Conservation (phyloP, 1,284 basidiomycete species). For the Trametes polyzona region DNA sequence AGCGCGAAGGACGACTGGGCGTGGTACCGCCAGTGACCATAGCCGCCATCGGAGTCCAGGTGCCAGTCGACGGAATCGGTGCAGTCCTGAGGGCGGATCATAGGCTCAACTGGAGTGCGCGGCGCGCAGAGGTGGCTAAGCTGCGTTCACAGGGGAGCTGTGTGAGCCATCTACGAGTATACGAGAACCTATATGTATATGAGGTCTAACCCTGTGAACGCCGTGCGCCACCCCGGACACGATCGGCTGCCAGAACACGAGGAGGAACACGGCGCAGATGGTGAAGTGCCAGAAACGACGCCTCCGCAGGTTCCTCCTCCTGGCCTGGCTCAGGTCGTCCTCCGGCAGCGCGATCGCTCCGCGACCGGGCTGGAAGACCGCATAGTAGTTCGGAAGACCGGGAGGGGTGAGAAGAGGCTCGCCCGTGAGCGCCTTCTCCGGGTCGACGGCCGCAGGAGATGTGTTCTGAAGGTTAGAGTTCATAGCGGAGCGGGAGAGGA, state of each 20-base stretch:
- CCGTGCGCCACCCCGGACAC: not conserved
- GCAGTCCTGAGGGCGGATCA: conserved; percentile 3
- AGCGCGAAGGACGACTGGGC: conserved; percentile 26
- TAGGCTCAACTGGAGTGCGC: not conserved
- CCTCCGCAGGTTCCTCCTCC: conserved; percentile 15
- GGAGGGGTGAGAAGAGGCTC: not conserved
- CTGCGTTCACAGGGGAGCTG: not conserved
- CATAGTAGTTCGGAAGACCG: conserved; percentile 3
- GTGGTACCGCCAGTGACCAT: conserved; percentile 5
- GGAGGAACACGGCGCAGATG: conserved; percentile 10
- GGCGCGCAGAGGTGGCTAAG: not conserved
- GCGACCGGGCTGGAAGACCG: conserved; percentile 4
- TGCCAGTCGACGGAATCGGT: conserved; percentile 6
- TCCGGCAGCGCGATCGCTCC: not conserved
- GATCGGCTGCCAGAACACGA: conserved; percentile 9
- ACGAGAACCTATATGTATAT: too few species aligned
- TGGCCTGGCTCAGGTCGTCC: too few species aligned
- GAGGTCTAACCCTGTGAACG: not conserved
- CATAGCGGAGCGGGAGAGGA: conserved; percentile 2
- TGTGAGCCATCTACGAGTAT: too few species aligned
- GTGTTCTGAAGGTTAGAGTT: conserved; percentile 12
- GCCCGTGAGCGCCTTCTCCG: conserved; percentile 6
- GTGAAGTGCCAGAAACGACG: conserved; percentile 23
- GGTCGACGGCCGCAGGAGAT: not conserved
- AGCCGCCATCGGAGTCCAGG: not conserved